Percentiles rank a stretch among this genome's conserved stretches.
Conservation (phyloP, 768 basidiomycete genomes). For the Chalciporus chontae region DNA sequence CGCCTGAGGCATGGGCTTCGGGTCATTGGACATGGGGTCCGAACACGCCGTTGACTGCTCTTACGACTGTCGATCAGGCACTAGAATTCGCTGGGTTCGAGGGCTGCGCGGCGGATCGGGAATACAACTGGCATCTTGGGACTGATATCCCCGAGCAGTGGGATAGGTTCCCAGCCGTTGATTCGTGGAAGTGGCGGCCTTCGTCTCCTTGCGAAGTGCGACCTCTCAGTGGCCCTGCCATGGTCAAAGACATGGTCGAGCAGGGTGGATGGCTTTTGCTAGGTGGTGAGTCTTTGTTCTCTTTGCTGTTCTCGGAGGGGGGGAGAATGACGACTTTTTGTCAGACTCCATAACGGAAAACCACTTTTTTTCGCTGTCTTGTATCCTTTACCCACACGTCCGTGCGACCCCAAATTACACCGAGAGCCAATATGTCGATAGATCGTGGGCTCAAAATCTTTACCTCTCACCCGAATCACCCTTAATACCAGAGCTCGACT, state of each 20-base stretch:
- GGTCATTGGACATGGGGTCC: slow-evolving; percentile 43
- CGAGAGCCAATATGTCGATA: slow-evolving; percentile 51
- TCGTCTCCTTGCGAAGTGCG: slow-evolving; percentile 41
- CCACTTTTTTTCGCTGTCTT: slow-evolving; percentile 73
- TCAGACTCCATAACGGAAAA: slow-evolving; percentile 68
- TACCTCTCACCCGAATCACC: slow-evolving; percentile 55
- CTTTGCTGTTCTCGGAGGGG: neutral
- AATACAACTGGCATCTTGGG: slow-evolving; percentile 62
- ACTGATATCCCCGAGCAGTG: slow-evolving; percentile 45
- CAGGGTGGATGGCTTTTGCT: slow-evolving; percentile 69
- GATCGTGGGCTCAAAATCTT: slow-evolving; percentile 62
- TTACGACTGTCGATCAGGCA: slow-evolving; percentile 42
- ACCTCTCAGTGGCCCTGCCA: slow-evolving; percentile 37
- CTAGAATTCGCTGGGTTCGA: slow-evolving; percentile 52
- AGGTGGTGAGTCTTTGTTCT: slow-evolving; percentile 45
- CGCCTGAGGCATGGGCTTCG: slow-evolving; percentile 33
- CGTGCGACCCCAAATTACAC: slow-evolving; percentile 61
- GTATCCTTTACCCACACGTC: slow-evolving; percentile 63
- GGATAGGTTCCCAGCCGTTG: slow-evolving; percentile 50
- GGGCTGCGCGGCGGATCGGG: slow-evolving; percentile 61
- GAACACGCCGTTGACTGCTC: slow-evolving; percentile 31
- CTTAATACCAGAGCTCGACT: slow-evolving; percentile 29
- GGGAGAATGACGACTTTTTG: too few species aligned
- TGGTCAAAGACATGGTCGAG: slow-evolving; percentile 59
- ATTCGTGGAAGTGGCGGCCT: slow-evolving; percentile 54